Evolutionary conservation across 208 protist species (phyloP).

Genomic region (Acanthamoeba lenticulata): DNA sequence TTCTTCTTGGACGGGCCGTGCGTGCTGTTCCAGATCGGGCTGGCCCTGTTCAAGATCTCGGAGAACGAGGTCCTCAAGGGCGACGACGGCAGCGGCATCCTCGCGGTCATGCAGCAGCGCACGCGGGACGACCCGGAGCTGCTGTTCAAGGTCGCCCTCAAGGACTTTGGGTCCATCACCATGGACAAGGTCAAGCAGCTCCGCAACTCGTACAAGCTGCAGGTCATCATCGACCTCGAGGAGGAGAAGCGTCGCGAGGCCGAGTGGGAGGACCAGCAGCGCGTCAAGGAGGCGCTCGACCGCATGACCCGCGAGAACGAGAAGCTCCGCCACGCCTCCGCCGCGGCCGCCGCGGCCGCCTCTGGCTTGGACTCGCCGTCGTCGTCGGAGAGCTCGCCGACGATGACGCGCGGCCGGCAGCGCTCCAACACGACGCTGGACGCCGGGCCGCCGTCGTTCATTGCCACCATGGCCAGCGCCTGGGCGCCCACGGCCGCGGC

Average conservation of each 20-base stretch:
- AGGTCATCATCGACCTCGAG: slow-evolving; percentile 56
- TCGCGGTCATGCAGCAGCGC: not conserved
- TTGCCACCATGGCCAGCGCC: not conserved
- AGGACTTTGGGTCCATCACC: slow-evolving; percentile 7
- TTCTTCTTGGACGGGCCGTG: slow-evolving; percentile 55
- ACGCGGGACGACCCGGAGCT: not conserved
- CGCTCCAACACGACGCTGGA: not conserved
- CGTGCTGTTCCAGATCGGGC: slow-evolving; percentile 50
- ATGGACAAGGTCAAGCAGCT: slow-evolving; percentile 63
- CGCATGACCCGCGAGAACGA: not conserved
- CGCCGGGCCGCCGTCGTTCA: not conserved
- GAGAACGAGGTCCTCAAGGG: slow-evolving; percentile 27
- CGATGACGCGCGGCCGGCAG: not conserved
- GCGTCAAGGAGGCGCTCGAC: not conserved
- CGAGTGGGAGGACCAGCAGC: not conserved
- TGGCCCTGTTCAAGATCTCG: slow-evolving; percentile 62
- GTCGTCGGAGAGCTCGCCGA: not conserved
- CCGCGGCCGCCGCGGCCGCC: no score
- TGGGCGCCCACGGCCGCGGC: not conserved
- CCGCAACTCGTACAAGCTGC: slow-evolving; percentile 51
- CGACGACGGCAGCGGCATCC: not conserved
- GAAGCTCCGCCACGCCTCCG: not conserved
- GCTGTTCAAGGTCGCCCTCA: slow-evolving; percentile 40
- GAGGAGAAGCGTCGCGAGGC: not conserved
- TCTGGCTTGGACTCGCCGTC: not conserved